Evolutionary conservation across 2,329 filamentous ascomycete species (phyloP).

Genomic region (Diaporthe helianthi): DNA sequence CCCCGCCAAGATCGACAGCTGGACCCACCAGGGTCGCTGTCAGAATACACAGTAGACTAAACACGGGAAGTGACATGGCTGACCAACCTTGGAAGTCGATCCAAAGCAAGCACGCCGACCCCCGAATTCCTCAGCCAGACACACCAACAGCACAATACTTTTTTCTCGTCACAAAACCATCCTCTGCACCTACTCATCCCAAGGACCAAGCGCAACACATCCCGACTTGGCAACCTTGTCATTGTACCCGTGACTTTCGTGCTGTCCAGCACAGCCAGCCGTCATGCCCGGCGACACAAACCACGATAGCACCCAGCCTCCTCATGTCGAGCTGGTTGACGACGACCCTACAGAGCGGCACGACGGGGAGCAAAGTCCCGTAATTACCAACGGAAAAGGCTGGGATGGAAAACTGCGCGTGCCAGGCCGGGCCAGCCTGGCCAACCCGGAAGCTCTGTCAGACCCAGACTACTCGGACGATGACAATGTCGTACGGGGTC

Average conservation of each 20-base stretch:
- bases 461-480: slow-evolving; percentile 86
- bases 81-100: slow-evolving; percentile 6
- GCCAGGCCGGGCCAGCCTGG: slow-evolving; percentile 70
- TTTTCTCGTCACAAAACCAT: not conserved
- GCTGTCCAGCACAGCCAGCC: slow-evolving; percentile 17
- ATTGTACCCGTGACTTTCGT: not conserved
- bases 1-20: slow-evolving; percentile 18
- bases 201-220: not conserved
- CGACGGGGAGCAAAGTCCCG: slow-evolving; percentile 54
- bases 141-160: not conserved
- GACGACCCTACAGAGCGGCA: slow-evolving; percentile 48
- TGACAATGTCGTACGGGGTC: slow-evolving; percentile 71
- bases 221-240: not conserved
- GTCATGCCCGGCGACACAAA: slow-evolving; percentile 51
- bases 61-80: slow-evolving; percentile 15
- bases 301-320: slow-evolving; percentile 45
- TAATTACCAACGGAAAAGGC: slow-evolving; percentile 67
- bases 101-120: not conserved
- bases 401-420: slow-evolving; percentile 87
- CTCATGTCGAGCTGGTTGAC: slow-evolving; percentile 59
- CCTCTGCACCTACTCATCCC: not conserved
- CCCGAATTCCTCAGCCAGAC: not conserved
- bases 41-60: slow-evolving; percentile 18
- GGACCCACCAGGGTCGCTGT: slow-evolving; percentile 5
- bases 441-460: slow-evolving; percentile 81